phyloP scores from a whole-genome alignment of 2,329 filamentous ascomycete species.

The Botryotinia globosa region DNA sequence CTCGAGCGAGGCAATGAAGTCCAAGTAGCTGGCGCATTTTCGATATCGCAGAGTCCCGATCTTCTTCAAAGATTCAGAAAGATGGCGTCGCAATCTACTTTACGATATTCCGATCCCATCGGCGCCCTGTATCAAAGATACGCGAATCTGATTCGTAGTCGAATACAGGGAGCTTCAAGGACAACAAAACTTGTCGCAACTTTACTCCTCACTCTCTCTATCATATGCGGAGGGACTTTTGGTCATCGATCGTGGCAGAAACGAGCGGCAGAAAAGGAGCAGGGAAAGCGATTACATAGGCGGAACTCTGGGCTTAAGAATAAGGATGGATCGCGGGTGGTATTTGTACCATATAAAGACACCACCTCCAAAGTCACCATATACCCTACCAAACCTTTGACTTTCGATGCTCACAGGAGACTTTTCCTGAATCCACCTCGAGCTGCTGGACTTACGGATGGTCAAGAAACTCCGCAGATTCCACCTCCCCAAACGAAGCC shows the following conservation, averaged over 20 bases:
- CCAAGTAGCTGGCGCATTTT: conserved; percentile 8
- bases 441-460: conserved; percentile 72
- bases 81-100: conserved; percentile 88
- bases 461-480: conserved; percentile 58
- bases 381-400: conserved; percentile 82
- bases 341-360: conserved; percentile 91
- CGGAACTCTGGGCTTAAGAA: conserved; percentile 90
- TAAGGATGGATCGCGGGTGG: conserved; percentile 91
- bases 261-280: conserved; percentile 73
- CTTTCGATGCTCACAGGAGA: conserved; percentile 92
- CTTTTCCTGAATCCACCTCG: conserved; percentile 89
- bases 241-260: conserved; percentile 74
- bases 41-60: background rate
- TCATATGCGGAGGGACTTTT: conserved; percentile 76
- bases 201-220: conserved; percentile 70
- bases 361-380: conserved; percentile 89
- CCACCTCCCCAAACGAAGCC: conserved; percentile 90
- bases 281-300: conserved; percentile 76
- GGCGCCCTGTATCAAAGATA: conserved; percentile 62
- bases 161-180: conserved; percentile 63
- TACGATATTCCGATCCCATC: conserved; percentile 69
- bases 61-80: background rate
- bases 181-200: conserved; percentile 73
- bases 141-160: conserved; percentile 49
- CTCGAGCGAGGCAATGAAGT: conserved; percentile 16